Evolutionary conservation across 2,329 filamentous ascomycete species (phyloP), one percentile per base, ranked within the genome.

Genomic region (Malbranchea cinnamomea): DNA sequence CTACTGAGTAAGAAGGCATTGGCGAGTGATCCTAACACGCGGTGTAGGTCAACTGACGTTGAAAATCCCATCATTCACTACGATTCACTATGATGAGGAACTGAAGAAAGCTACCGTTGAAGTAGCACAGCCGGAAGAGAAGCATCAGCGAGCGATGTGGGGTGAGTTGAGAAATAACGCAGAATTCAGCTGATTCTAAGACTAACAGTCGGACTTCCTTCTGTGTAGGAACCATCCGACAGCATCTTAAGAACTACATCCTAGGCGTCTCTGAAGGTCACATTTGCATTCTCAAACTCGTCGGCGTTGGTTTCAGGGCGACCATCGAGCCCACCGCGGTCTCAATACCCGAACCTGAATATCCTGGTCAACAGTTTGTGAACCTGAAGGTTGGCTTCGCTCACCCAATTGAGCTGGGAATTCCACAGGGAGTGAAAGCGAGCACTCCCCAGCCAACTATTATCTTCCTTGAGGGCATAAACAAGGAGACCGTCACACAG

Each of bases 191-290:
- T 13, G 11, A 14, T n/a, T 27, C 17, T 27, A 13, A 30, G n/a
- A 15, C 23, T 32, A 19, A 21, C 20, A 8, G 2, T 25, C 37
- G 51, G 42, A 8, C 16, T 23, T 27, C 39, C 19, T 34, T 23
- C 41, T 23, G 14, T 23, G 5, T 34, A 93, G 85, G 85, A 39
- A 95, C 87, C 4, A 79, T 75, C 25, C 85, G 89, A 60, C 76
- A 84, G 19, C 87, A 92, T 50, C 67, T 98, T 32, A 78, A 81
- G 47, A 91, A 89, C 53, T 74, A 91, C 62, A 79, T 98, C 37
- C 73, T 84, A 39, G 89, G 89, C 36, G 89, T 98, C 13, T 92
- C 83, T 21, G 89, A 98, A 68, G 89, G 89, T 20, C 89, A 98
- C 59, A 85, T 82, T 11, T 84, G 85, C 19, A 84, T 98, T 44